Evolutionary conservation across 148 eudicot species (phyloP), one percentile per base, ranked within the genome.

Genomic region (Diospyros lotus): DNA sequence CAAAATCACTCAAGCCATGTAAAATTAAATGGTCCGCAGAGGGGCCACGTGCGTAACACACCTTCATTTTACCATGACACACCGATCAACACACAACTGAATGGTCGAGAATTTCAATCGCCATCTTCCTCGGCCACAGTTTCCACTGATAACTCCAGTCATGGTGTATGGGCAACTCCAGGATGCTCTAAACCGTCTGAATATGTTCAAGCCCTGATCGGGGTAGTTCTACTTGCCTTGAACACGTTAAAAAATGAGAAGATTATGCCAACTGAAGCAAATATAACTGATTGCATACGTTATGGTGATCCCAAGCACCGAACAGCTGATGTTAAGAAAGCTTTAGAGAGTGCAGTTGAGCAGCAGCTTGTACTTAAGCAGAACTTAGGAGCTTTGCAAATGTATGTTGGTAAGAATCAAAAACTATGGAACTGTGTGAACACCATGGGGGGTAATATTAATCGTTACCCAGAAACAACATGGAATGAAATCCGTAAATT

Each of bases 401-500:
- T 90, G 14, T 94, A 83, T 78, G 86, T 87, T 77, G 83, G 81
- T 28, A 94, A 90, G 86, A 92, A 89, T 79, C 92, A 92, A 80
- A 83, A 64, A 66, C 45, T 94, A 43, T 89, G 96, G 98, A 77
- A 76, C 5, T 90, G 96, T 58, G 87, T 90, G 63, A 90, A 94
- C 83, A 89, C 90, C 56, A 76, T 90, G 58, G 93, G 88, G 58
- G 89, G 88, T 59, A 84, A 83, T 68, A 79, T 76, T 70, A 88
- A 87, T 17, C 77, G 86, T 38, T 87, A 81, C 74, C 73, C 90
- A 13, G 80, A 89, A 76, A 75, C 78, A 76, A 86, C 76, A 11
- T 94, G 98, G 98, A 89, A 90, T 77, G 76, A 79, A 77, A 81
- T 92, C 53, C 87, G 82, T 67, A 87, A 86, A 55, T 92, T 86